Percentiles rank a stretch among this genome's conserved stretches.
Conservation (phyloP, 495 filamentous ascomycete species). For the Aspergillus conjunctus region DNA sequence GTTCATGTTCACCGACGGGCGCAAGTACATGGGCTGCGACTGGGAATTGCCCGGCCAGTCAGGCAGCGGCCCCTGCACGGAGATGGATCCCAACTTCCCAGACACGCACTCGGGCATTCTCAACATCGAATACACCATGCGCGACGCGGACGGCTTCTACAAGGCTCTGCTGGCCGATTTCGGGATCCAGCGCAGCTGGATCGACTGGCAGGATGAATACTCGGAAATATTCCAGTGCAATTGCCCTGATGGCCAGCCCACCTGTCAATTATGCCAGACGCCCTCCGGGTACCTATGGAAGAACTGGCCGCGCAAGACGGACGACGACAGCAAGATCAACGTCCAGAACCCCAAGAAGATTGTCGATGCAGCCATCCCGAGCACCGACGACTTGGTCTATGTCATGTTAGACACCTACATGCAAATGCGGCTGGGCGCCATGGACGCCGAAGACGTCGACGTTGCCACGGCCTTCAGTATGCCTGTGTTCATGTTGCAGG, state of each 20-base stretch:
- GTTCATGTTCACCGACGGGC: neutral
- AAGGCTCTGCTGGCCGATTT: neutral
- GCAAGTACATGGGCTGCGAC: neutral
- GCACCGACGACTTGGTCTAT: neutral
- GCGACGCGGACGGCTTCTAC: conserved; percentile 1
- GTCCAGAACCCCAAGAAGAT: neutral
- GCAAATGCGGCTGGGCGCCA: neutral
- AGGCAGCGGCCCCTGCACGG: neutral
- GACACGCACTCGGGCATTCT: neutral
- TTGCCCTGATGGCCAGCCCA: neutral
- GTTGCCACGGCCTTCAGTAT: neutral
- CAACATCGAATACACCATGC: neutral
- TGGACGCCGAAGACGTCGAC: neutral
- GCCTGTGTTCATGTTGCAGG: neutral
- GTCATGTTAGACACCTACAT: neutral
- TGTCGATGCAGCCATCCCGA: neutral
- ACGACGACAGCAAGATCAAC: conserved; percentile 1
- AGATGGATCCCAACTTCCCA: neutral
- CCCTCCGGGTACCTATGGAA: neutral
- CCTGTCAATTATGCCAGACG: neutral
- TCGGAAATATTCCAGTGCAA: neutral
- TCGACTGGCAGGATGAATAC: neutral
- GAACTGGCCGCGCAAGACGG: neutral
- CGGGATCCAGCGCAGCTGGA: neutral
- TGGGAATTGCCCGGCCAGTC: neutral